phyloP scores from a whole-genome alignment of 768 basidiomycete species.

The Cystobasidium onofrii region DNA sequence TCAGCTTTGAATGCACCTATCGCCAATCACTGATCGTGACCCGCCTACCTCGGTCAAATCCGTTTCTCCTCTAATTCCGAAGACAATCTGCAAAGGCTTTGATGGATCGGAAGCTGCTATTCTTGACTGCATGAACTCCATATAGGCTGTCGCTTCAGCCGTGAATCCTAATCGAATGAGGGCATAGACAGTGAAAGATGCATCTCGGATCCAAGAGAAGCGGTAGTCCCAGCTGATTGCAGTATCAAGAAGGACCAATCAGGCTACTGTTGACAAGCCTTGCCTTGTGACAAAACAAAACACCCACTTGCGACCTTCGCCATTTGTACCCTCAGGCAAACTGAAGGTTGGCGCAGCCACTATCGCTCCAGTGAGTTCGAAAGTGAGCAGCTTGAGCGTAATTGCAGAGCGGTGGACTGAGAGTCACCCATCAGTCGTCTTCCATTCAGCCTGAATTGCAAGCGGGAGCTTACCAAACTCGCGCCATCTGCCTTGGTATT shows the following conservation, averaged over 20 bases:
- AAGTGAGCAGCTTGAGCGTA: slow-evolving; percentile 38
- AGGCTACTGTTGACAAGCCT: background rate
- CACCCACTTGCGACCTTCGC: slow-evolving; percentile 39
- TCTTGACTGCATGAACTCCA: slow-evolving; percentile 35
- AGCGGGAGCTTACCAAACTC: slow-evolving; percentile 86
- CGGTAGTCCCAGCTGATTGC: slow-evolving; percentile 53
- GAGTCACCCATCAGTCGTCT: background rate
- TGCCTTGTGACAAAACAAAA: background rate
- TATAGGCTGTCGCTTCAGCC: slow-evolving; percentile 63
- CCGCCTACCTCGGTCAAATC: slow-evolving; percentile 76
- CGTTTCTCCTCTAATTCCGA: slow-evolving; percentile 69
- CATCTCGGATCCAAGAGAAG: slow-evolving; percentile 65
- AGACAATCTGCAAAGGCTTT: slow-evolving; percentile 91
- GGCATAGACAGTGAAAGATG: slow-evolving; percentile 90
- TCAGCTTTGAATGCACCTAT: too few species aligned
- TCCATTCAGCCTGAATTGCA: too few species aligned
- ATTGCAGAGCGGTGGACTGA: slow-evolving; percentile 17
- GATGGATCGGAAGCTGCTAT: slow-evolving; percentile 56
- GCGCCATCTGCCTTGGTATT: slow-evolving; percentile 88
- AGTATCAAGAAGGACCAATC: background rate
- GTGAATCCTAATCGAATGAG: slow-evolving; percentile 89
- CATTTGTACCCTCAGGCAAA: slow-evolving; percentile 28
- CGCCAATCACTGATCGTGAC: too few species aligned
- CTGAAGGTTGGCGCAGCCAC: slow-evolving; percentile 23
- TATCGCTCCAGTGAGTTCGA: slow-evolving; percentile 40